phyloP scores from a whole-genome alignment of 768 basidiomycete species.

The Tylopilus subfusipes region DNA sequence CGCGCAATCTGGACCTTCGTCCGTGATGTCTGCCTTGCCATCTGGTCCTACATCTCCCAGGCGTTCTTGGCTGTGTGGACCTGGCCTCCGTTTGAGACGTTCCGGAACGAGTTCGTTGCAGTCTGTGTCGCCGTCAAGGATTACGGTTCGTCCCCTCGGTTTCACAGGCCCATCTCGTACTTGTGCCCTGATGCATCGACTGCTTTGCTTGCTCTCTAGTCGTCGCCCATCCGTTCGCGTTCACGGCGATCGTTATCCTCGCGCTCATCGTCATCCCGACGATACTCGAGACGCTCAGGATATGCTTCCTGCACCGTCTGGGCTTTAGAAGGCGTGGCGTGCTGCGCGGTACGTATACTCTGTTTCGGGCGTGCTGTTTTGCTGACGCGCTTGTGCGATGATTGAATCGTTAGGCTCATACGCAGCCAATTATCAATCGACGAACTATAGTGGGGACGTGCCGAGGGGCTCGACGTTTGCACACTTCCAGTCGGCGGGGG shows the following conservation, averaged over 20 bases:
- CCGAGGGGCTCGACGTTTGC: constrained; percentile 9
- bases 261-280: not conserved
- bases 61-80: constrained; percentile 17
- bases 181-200: too few species aligned
- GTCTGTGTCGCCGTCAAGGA: constrained; percentile 8
- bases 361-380: not conserved
- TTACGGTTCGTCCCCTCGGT: constrained; percentile 10
- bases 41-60: constrained; percentile 13
- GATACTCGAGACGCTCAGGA: not conserved
- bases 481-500: constrained; percentile 8
- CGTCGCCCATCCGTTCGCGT: constrained; percentile 10
- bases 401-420: constrained; percentile 11
- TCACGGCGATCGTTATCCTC: not conserved
- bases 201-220: not conserved
- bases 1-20: constrained; percentile 14
- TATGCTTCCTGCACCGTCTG: not conserved
- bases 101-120: constrained; percentile 13
- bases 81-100: constrained; percentile 23
- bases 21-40: not conserved
- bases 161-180: too few species aligned
- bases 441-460: constrained; percentile 15
- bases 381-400: not conserved
- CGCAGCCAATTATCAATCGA: constrained; percentile 20
- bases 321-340: too few species aligned
- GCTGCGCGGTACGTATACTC: constrained; percentile 9